Evolutionary conservation across 2,329 filamentous ascomycete genomes (phyloP).

Genomic region (Arthrobotrys entomopaga): DNA sequence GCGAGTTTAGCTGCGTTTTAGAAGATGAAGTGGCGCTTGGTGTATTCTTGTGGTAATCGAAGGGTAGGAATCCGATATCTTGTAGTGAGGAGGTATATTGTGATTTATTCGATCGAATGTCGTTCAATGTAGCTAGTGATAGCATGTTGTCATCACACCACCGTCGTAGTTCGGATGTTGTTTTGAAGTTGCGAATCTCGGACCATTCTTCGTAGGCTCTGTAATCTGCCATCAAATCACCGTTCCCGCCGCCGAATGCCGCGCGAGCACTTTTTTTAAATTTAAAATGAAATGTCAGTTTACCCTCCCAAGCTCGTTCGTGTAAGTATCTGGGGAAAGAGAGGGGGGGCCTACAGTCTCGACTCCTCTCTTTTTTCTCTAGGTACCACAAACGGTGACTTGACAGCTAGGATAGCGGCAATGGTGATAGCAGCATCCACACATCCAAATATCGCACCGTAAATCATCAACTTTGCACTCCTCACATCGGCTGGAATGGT

Average conservation of each 20-base stretch:
- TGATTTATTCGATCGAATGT: constrained; percentile 84
- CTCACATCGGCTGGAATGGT: constrained; percentile 94
- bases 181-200: constrained; percentile 60
- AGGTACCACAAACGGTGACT: constrained; percentile 85
- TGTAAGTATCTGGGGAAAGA: not conserved
- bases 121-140: constrained; percentile 81
- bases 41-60: constrained; percentile 64
- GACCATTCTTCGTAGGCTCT: constrained; percentile 85
- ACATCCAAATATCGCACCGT: constrained; percentile 91
- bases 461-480: constrained; percentile 94
- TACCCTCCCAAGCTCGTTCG: not conserved
- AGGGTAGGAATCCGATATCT: constrained; percentile 81
- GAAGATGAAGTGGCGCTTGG: constrained; percentile 61
- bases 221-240: constrained; percentile 88
- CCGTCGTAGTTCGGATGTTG: constrained; percentile 68
- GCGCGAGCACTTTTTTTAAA: constrained; percentile 73
- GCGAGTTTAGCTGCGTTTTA: constrained; percentile 60
- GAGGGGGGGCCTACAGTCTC: constrained; percentile 68
- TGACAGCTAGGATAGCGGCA: constrained; percentile 88
- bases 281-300: constrained; percentile 12
- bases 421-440: constrained; percentile 88
- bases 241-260: constrained; percentile 79
- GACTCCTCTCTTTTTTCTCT: constrained; percentile 84
- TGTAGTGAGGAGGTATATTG: constrained; percentile 88
- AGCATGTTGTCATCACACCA: constrained; percentile 91